These are phyloP conservation scores for Verticillium zaregamsianum DNA, from an alignment of 2,329 filamentous ascomycete species.

Conservation along the genomic window DNA sequence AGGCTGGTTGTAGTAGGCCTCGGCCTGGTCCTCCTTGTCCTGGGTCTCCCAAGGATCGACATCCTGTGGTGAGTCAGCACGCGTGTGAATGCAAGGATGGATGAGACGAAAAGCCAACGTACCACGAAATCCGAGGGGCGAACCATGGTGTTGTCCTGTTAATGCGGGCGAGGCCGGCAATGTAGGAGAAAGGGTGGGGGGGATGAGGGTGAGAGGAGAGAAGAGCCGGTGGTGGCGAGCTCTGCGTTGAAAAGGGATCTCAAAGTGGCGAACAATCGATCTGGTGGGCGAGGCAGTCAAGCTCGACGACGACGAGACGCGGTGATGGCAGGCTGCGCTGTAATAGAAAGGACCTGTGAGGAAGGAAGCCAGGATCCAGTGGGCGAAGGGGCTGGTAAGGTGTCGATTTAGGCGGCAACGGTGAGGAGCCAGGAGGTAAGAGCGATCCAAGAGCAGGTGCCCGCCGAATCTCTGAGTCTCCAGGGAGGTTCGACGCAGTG, in stretches of 20 bases:
- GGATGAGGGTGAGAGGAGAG: neutral
- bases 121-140: neutral
- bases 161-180: neutral
- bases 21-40: slow-evolving; percentile 47
- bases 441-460: no score
- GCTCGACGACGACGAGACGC: neutral
- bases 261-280: no score
- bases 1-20: slow-evolving; percentile 42
- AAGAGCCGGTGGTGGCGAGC: no score
- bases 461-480: no score
- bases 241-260: no score
- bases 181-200: neutral
- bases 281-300: no score
- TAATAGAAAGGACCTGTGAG: no score
- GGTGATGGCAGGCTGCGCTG: no score
- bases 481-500: neutral
- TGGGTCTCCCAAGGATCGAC: slow-evolving; percentile 45
- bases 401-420: no score
- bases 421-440: no score
- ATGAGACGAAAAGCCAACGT: neutral
- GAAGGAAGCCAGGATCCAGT: neutral
- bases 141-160: neutral
- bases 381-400: neutral
- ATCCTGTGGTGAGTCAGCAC: slow-evolving; percentile 17
- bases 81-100: neutral